Conservation (phyloP, 2,329 filamentous ascomycete species). For the Fusarium sp. region DNA sequence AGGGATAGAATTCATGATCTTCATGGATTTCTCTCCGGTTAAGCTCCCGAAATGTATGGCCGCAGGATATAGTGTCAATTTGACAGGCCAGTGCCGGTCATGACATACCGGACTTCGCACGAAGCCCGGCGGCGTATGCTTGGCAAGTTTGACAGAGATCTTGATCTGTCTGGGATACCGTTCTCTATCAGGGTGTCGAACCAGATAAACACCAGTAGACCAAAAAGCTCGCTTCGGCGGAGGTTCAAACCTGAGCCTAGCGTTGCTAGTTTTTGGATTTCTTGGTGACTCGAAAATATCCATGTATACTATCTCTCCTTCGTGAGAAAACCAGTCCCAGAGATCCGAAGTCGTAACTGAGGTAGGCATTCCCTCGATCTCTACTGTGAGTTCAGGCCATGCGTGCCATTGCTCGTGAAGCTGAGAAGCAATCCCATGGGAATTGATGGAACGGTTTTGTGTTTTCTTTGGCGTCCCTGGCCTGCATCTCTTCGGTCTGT, state of each 20-base stretch:
- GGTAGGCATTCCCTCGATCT: constrained; percentile 51
- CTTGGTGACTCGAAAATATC: constrained; percentile 59
- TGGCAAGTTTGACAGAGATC: constrained; percentile 28
- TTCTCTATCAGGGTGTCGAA: constrained; percentile 43
- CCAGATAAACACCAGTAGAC: constrained; percentile 50
- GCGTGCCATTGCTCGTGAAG: constrained; percentile 48
- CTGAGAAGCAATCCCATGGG: background rate
- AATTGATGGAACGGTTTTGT: background rate
- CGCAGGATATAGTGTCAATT: constrained; percentile 57
- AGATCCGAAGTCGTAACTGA: constrained; percentile 59
- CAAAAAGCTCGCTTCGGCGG: constrained; percentile 67
- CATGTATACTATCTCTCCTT: constrained; percentile 68
- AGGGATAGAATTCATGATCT: constrained; percentile 63
- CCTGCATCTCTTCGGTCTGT: background rate
- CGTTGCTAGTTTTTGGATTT: constrained; percentile 48
- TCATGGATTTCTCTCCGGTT: constrained; percentile 66
- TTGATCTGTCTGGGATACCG: constrained; percentile 38
- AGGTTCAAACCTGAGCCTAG: constrained; percentile 68
- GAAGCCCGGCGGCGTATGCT: constrained; percentile 20
- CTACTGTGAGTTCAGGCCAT: constrained; percentile 52
- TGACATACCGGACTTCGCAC: constrained; percentile 34
- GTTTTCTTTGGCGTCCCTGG: background rate
- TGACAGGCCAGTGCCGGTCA: constrained; percentile 47
- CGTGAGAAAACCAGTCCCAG: constrained; percentile 62
- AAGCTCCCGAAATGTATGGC: constrained; percentile 73